phyloP scores from a whole-genome alignment of 108 stramenopile species.

The Nannochloropsis granulata region DNA sequence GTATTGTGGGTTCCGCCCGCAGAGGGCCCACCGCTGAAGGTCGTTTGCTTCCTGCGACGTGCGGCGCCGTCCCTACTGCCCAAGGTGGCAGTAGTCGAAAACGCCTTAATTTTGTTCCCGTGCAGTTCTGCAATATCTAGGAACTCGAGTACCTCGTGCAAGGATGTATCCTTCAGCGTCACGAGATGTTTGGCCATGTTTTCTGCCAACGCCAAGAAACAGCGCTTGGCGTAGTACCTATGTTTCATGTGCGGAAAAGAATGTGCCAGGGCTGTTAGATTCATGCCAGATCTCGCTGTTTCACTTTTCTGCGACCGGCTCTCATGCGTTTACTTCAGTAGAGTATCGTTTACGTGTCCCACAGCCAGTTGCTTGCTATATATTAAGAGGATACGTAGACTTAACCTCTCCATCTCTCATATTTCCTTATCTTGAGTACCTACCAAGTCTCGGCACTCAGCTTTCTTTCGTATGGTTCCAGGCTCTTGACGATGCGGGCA shows the following conservation, averaged over 20 bases:
- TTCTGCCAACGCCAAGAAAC: slow-evolving; percentile 58
- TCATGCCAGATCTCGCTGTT: background rate
- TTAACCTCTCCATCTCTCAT: background rate
- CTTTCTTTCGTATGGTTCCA: slow-evolving; percentile 66
- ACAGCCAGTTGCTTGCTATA: background rate
- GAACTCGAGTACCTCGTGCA: slow-evolving; percentile 53
- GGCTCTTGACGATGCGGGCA: slow-evolving; percentile 52
- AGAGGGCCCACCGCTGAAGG: background rate
- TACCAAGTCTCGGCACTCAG: slow-evolving; percentile 66
- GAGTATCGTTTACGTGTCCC: background rate
- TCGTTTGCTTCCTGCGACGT: background rate
- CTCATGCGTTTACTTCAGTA: background rate
- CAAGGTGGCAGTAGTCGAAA: background rate
- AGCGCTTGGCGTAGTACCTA: slow-evolving; percentile 53
- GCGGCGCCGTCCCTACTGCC: background rate
- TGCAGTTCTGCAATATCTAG: slow-evolving; percentile 44
- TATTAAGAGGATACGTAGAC: background rate
- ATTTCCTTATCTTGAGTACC: background rate
- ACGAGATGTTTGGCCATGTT: slow-evolving; percentile 57
- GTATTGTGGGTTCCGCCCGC: slow-evolving; percentile 1
- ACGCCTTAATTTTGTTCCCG: slow-evolving; percentile 28
- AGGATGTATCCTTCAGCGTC: slow-evolving; percentile 46
- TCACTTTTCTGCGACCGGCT: background rate
- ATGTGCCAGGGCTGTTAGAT: too few species aligned
- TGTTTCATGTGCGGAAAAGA: background rate